Evolutionary conservation across 202 grass and related monocot species (phyloP).

Genomic region (Zizania palustris): DNA sequence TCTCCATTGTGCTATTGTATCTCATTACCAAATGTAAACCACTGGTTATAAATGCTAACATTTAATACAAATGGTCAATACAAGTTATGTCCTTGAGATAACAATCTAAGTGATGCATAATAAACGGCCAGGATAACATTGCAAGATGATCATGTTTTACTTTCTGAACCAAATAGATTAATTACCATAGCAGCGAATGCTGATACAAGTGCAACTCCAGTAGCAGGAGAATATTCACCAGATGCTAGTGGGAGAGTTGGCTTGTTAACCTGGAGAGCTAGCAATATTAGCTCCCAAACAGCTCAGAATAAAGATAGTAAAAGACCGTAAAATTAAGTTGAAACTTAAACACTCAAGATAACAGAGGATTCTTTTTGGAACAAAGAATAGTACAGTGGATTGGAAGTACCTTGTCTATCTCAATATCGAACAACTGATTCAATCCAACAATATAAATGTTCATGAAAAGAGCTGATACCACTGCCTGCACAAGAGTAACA

Average conservation of each 20-base stretch:
- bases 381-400: not conserved
- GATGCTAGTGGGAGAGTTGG: constrained; percentile 94
- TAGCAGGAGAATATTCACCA: constrained; percentile 81
- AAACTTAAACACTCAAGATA: not conserved
- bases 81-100: not conserved
- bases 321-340: constrained; percentile 5
- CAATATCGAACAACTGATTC: constrained; percentile 94
- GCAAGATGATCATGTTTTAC: not conserved
- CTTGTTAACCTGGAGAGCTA: constrained; percentile 77
- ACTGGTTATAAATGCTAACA: not conserved
- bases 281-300: constrained; percentile 25
- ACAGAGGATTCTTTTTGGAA: not conserved
- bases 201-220: constrained; percentile 75
- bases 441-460: constrained; percentile 98
- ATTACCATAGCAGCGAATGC: constrained; percentile 79
- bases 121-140: not conserved
- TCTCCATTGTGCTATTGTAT: not conserved
- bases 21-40: not conserved
- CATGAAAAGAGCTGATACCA: constrained; percentile 93
- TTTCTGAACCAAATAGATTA: not conserved
- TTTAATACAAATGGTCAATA: constrained; percentile 12
- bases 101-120: not conserved
- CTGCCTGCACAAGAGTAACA: constrained; percentile 59
- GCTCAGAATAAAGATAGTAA: constrained; percentile 20
- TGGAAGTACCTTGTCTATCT: constrained; percentile 87